Percentiles rank a stretch among this genome's conserved stretches.
phyloP scores from a whole-genome alignment of 1,284 basidiomycete genomes.

The Leccinum holopus region DNA sequence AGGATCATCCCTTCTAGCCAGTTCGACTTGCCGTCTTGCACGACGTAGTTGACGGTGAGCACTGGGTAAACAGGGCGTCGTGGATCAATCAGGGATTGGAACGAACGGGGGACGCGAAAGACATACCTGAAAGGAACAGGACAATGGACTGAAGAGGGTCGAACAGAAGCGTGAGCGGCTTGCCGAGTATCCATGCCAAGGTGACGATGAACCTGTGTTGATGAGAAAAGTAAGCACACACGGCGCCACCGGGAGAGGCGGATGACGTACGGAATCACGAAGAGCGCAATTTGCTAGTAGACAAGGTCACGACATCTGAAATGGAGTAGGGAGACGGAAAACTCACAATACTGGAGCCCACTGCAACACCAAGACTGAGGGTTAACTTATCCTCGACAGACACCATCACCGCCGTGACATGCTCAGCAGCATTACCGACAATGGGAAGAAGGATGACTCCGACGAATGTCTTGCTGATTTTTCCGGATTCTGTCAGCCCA shows the following conservation, averaged over 20 bases:
- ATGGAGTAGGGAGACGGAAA: slow-evolving; percentile 5
- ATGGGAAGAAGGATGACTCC: slow-evolving; percentile 86
- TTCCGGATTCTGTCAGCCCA: slow-evolving; percentile 51
- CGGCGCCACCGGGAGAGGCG: slow-evolving; percentile 48
- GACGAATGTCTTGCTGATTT: slow-evolving; percentile 74
- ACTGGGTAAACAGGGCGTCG: slow-evolving; percentile 31
- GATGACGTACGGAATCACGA: slow-evolving; percentile 74
- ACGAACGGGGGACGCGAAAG: neutral
- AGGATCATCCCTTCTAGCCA: slow-evolving; percentile 78
- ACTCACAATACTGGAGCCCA: slow-evolving; percentile 83
- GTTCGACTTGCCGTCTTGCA: slow-evolving; percentile 82
- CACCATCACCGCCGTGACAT: slow-evolving; percentile 79
- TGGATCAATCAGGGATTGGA: neutral
- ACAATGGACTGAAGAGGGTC: slow-evolving; percentile 79
- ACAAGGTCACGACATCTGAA: slow-evolving; percentile 8
- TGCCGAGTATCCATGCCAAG: slow-evolving; percentile 66
- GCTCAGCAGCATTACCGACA: slow-evolving; percentile 76
- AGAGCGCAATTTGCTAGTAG: slow-evolving; percentile 82
- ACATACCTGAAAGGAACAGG: slow-evolving; percentile 46
- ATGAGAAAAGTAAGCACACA: slow-evolving; percentile 50
- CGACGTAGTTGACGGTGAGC: slow-evolving; percentile 76
- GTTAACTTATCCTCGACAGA: slow-evolving; percentile 78
- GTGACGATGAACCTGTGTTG: slow-evolving; percentile 54
- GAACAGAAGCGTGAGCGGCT: slow-evolving; percentile 74
- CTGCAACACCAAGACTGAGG: slow-evolving; percentile 79